These are phyloP conservation scores for Ostreobium quekettii DNA, from an alignment of 139 green algal species.

Conservation along the genomic window DNA sequence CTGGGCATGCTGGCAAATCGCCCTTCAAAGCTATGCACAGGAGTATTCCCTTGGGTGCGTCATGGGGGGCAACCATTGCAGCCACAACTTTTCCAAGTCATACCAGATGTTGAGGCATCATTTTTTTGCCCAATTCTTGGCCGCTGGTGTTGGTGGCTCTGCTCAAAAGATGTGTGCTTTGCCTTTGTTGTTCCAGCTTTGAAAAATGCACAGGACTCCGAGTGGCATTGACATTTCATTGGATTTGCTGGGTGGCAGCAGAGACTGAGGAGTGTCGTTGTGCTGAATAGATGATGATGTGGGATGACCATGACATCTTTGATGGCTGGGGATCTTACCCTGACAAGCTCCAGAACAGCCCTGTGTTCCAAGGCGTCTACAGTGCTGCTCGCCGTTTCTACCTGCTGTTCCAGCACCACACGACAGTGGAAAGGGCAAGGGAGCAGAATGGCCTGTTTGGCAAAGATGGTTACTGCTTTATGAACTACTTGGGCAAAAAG, in stretches of 20 bases:
- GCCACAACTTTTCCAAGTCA: no score
- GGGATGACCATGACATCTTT: conserved; percentile 68
- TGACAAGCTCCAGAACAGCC: conserved; percentile 34
- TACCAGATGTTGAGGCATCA: no score
- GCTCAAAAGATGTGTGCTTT: not conserved
- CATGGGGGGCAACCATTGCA: no score
- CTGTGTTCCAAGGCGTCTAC: conserved; percentile 50
- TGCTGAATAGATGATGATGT: conserved; percentile 30
- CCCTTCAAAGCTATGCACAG: no score
- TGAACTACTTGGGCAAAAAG: not conserved
- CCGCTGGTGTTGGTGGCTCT: not conserved
- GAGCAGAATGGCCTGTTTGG: conserved; percentile 2
- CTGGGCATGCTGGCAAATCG: no score
- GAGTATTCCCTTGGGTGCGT: no score
- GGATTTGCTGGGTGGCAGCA: not conserved
- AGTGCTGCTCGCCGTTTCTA: conserved; percentile 31
- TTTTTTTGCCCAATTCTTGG: no score
- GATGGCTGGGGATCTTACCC: conserved; percentile 55
- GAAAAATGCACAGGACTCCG: not conserved
- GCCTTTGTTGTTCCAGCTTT: not conserved
- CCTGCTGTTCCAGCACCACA: conserved; percentile 62
- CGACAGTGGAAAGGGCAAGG: conserved; percentile 24
- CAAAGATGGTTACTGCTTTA: not conserved
- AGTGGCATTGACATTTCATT: not conserved
- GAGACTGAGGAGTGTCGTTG: not conserved